A percentile compares a stretch with the other conserved stretches of the same genome.
These are phyloP conservation scores for Penicillium sp. DNA, from an alignment of 2,329 filamentous ascomycete species.

Conservation along the genomic window DNA sequence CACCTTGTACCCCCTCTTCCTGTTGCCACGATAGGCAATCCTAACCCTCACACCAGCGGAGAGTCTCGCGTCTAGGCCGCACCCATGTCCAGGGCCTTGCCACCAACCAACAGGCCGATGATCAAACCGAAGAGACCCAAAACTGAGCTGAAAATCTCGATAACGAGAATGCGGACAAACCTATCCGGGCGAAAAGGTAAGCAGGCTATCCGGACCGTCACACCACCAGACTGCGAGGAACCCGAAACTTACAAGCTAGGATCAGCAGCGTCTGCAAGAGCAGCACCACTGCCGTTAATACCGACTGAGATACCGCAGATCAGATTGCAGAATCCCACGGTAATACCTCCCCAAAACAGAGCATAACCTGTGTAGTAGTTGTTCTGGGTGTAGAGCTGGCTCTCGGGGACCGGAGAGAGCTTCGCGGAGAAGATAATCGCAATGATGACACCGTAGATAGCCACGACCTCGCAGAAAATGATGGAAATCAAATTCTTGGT, in stretches of 20 bases:
- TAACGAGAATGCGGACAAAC: constrained; percentile 98
- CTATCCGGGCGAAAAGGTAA: constrained; percentile 51
- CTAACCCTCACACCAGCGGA: constrained; percentile 20
- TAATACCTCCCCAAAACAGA: constrained; percentile 92
- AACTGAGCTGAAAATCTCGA: constrained; percentile 99
- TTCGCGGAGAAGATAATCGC: constrained; percentile 96
- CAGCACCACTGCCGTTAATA: constrained; percentile 96
- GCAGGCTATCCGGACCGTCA: not conserved
- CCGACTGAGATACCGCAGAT: constrained; percentile 95
- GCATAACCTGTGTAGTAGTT: constrained; percentile 95
- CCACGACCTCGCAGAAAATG: constrained; percentile 99
- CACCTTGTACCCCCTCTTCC: constrained; percentile 4
- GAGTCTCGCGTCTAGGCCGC: constrained; percentile 25
- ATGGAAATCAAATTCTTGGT: constrained; percentile 99
- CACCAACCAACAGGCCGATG: constrained; percentile 83
- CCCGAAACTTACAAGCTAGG: constrained; percentile 71
- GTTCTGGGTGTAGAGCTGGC: constrained; percentile 70
- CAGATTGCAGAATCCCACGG: constrained; percentile 93
- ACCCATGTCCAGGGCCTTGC: constrained; percentile 77
- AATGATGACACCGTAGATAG: constrained; percentile 99
- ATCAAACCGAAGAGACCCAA: constrained; percentile 96
- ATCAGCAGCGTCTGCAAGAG: constrained; percentile 93
- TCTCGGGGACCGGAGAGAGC: constrained; percentile 66
- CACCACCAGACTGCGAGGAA: not conserved
- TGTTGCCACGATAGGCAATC: constrained; percentile 24